These are phyloP conservation scores for Spathaspora hagerdaliae DNA, from an alignment of 805 yeast genomes.

Conservation along the genomic window DNA sequence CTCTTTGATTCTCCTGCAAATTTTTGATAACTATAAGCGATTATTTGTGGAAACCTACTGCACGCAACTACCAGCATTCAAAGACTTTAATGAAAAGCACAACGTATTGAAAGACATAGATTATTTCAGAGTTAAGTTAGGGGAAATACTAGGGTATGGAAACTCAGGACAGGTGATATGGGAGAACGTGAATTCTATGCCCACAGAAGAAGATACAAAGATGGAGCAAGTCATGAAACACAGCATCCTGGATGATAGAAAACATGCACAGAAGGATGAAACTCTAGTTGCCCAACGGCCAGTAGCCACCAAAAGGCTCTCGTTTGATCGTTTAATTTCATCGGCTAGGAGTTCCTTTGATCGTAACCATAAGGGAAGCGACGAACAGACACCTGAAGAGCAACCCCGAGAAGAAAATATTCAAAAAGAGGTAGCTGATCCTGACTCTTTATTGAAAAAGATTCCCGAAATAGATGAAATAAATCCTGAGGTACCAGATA, in stretches of 20 bases:
- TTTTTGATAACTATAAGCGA: conserved; percentile 57
- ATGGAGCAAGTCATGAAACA: conserved; percentile 46
- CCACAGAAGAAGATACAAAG: conserved; percentile 45
- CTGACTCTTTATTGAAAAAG: too few species aligned
- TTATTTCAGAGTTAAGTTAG: conserved; percentile 58
- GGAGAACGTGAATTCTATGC: conserved; percentile 53
- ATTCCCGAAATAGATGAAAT: too few species aligned
- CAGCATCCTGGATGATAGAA: conserved; percentile 26
- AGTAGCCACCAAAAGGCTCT: not conserved
- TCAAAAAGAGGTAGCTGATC: not conserved
- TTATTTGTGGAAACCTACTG: conserved; percentile 49
- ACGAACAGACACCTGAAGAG: not conserved
- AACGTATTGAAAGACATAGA: conserved; percentile 57
- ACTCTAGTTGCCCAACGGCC: not conserved
- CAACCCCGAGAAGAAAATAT: not conserved
- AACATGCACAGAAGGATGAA: not conserved
- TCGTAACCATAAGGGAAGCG: not conserved
- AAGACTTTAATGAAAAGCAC: conserved; percentile 51
- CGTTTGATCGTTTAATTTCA: conserved; percentile 2
- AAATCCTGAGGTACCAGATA: too few species aligned
- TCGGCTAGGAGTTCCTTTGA: conserved; percentile 1
- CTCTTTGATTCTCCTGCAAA: conserved; percentile 41
- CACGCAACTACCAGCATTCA: conserved; percentile 41
- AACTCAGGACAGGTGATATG: conserved; percentile 59
- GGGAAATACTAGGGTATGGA: conserved; percentile 56